Percentiles rank a stretch among this genome's conserved stretches.
phyloP scores from a whole-genome alignment of 257 asterid species.

The Solanum bulbocastanum region DNA sequence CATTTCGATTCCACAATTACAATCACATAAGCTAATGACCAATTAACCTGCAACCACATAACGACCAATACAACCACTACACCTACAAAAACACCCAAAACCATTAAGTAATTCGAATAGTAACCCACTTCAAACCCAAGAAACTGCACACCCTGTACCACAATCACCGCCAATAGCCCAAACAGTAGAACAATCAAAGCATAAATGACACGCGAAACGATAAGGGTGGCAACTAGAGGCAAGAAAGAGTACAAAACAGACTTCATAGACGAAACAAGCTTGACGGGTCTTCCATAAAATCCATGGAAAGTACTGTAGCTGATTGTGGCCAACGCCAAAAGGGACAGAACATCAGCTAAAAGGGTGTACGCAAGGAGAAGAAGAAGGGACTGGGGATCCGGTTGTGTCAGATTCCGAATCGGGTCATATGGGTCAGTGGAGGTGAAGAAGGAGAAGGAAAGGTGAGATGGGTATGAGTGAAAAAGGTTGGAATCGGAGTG shows the following conservation, averaged over 20 bases:
- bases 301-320: conserved; percentile 50
- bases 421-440: conserved; percentile 12
- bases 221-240: conserved; percentile 12
- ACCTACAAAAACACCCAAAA: background rate
- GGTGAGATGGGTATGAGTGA: conserved; percentile 2
- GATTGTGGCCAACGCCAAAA: conserved; percentile 40
- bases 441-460: conserved; percentile 15
- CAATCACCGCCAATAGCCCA: background rate
- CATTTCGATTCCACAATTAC: conserved; percentile 57
- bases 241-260: conserved; percentile 33
- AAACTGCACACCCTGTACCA: background rate
- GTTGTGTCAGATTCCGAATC: background rate
- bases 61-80: background rate
- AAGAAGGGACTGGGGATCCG: background rate
- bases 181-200: conserved; percentile 1
- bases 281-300: conserved; percentile 42
- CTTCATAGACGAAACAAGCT: conserved; percentile 30
- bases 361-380: conserved; percentile 18
- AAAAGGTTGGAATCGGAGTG: conserved; percentile 16
- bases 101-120: conserved; percentile 3
- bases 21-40: conserved; percentile 34
- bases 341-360: conserved; percentile 8
- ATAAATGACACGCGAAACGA: conserved; percentile 3
- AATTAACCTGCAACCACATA: conserved; percentile 28
- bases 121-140: conserved; percentile 31